These are phyloP conservation scores for Phytophthora macrochlamydospora DNA, from an alignment of 352 stramenopile species.

Conservation along the genomic window DNA sequence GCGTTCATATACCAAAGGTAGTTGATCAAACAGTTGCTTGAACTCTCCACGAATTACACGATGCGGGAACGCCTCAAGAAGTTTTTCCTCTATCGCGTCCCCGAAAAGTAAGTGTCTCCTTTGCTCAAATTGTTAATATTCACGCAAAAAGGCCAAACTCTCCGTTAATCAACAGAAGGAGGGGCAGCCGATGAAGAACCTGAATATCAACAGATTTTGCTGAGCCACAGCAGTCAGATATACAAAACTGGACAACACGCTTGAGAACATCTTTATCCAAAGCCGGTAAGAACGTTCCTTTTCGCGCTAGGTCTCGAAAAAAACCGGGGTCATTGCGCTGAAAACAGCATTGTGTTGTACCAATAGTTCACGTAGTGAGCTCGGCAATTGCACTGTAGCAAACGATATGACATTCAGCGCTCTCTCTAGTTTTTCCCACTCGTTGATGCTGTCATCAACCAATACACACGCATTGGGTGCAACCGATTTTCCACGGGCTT, in stretches of 20 bases:
- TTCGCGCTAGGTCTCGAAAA: slow-evolving; percentile 51
- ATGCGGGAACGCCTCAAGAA: slow-evolving; percentile 52
- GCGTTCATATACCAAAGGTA: slow-evolving; percentile 42
- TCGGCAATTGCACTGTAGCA: slow-evolving; percentile 43
- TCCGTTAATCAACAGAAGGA: slow-evolving; percentile 52
- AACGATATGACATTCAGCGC: slow-evolving; percentile 35
- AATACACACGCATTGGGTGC: slow-evolving; percentile 43
- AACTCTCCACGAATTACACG: slow-evolving; percentile 45
- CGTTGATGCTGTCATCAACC: slow-evolving; percentile 47
- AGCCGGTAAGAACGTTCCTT: slow-evolving; percentile 38
- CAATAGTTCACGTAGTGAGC: slow-evolving; percentile 40
- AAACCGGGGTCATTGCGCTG: slow-evolving; percentile 60
- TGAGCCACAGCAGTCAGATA: slow-evolving; percentile 35
- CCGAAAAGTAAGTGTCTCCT: slow-evolving; percentile 45
- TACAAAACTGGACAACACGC: slow-evolving; percentile 57
- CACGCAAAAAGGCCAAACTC: slow-evolving; percentile 46
- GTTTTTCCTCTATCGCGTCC: slow-evolving; percentile 48
- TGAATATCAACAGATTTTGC: slow-evolving; percentile 7
- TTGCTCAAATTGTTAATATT: slow-evolving; percentile 9
- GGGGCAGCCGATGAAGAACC: slow-evolving; percentile 43
- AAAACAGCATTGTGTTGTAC: slow-evolving; percentile 56
- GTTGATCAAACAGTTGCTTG: slow-evolving; percentile 47
- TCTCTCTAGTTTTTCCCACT: slow-evolving; percentile 50
- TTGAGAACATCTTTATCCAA: slow-evolving; percentile 32
- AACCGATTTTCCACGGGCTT: slow-evolving; percentile 21